Conservation (phyloP, 2,329 filamentous ascomycete species). For the Paraphoma sp. region DNA sequence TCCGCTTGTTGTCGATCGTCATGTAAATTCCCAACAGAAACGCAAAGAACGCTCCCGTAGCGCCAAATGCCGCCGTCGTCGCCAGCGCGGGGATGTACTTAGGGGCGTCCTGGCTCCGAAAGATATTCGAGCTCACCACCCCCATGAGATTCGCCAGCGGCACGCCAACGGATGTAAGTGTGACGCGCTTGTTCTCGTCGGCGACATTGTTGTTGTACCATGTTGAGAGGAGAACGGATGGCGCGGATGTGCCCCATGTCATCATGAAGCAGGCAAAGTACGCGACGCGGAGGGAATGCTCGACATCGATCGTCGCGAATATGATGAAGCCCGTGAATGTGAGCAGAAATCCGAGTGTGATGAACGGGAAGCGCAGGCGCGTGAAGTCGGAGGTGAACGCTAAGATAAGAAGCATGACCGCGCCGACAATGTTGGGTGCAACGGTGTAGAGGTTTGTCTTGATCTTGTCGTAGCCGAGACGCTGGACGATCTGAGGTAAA, state of each 20-base stretch:
- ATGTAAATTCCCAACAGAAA: slow-evolving; percentile 67
- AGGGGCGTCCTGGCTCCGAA: slow-evolving; percentile 67
- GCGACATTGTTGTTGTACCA: slow-evolving; percentile 88
- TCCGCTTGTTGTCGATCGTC: slow-evolving; percentile 68
- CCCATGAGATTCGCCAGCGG: slow-evolving; percentile 81
- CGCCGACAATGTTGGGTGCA: slow-evolving; percentile 77
- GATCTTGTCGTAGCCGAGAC: slow-evolving; percentile 61
- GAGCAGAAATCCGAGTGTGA: slow-evolving; percentile 74
- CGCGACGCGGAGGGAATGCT: slow-evolving; percentile 66
- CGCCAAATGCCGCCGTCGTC: slow-evolving; percentile 70
- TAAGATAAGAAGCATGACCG: slow-evolving; percentile 73
- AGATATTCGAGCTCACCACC: slow-evolving; percentile 72
- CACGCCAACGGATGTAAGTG: slow-evolving; percentile 74
- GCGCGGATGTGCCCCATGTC: slow-evolving; percentile 79
- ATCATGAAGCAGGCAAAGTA: slow-evolving; percentile 84
- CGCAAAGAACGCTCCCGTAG: slow-evolving; percentile 62
- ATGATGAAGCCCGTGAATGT: slow-evolving; percentile 82
- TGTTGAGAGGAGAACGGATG: slow-evolving; percentile 70
- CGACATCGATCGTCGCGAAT: slow-evolving; percentile 72
- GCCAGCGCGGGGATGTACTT: slow-evolving; percentile 71
- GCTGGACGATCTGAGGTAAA: slow-evolving; percentile 63
- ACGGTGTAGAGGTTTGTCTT: slow-evolving; percentile 83
- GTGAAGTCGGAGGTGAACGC: slow-evolving; percentile 73
- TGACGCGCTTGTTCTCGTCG: slow-evolving; percentile 74
- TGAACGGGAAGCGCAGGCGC: slow-evolving; percentile 75